phyloP scores from a whole-genome alignment of 257 asterid genomes.

The Ilex asprella region DNA sequence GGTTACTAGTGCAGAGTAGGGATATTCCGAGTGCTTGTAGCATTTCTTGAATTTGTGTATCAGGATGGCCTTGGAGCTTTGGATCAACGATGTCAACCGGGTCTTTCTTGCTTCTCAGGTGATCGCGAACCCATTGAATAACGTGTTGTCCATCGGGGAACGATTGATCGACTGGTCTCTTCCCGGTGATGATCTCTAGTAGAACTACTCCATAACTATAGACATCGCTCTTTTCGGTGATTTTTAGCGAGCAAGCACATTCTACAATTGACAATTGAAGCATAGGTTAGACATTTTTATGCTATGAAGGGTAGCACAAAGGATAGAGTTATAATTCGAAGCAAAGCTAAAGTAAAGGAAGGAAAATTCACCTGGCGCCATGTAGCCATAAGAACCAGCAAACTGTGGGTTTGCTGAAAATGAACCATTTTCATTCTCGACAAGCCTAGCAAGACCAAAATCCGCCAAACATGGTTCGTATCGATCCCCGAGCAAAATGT shows the following conservation, averaged over 20 bases:
- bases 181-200: constrained; percentile 66
- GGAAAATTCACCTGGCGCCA: constrained; percentile 67
- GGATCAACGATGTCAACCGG: constrained; percentile 55
- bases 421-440: constrained; percentile 45
- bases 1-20: constrained; percentile 67
- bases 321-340: background rate
- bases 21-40: constrained; percentile 78
- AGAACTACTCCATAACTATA: constrained; percentile 75
- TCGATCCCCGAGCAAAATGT: constrained; percentile 54
- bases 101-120: constrained; percentile 46
- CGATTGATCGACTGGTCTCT: constrained; percentile 61
- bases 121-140: constrained; percentile 69
- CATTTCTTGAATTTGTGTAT: constrained; percentile 76
- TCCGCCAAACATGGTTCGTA: constrained; percentile 73
- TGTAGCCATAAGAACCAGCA: constrained; percentile 87
- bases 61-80: constrained; percentile 63
- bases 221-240: constrained; percentile 70
- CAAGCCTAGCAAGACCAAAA: constrained; percentile 75
- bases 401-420: constrained; percentile 51
- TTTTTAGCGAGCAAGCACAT: constrained; percentile 57
- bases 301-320: background rate
- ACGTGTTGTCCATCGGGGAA: constrained; percentile 68
- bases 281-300: constrained; percentile 7
- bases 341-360: background rate
- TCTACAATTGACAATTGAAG: constrained; percentile 30